Conservation (phyloP, 768 basidiomycete species). For the Scleroderma citrinum region DNA sequence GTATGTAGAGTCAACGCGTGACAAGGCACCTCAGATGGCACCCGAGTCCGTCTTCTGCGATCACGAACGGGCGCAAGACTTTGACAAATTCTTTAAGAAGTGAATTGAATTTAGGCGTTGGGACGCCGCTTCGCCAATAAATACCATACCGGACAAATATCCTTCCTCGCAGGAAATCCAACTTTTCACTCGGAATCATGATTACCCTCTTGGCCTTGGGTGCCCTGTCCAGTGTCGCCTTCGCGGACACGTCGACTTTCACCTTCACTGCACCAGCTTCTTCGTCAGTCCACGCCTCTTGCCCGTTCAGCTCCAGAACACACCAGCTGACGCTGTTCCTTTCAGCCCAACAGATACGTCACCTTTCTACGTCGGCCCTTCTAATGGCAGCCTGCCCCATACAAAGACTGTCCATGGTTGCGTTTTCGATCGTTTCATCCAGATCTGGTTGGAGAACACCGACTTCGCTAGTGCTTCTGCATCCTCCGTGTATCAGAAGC, state of each 20-base stretch:
- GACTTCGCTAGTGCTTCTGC: conserved; percentile 35
- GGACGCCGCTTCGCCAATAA: too few species aligned
- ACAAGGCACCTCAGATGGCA: too few species aligned
- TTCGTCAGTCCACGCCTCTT: conserved; percentile 12
- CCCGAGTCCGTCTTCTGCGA: too few species aligned
- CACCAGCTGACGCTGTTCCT: background rate
- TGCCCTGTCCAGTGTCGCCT: background rate
- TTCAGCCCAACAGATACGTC: conserved; percentile 24
- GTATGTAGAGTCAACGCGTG: too few species aligned
- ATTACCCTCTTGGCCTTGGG: background rate
- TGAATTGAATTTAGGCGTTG: too few species aligned
- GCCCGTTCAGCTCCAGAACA: background rate
- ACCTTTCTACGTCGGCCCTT: conserved; percentile 36
- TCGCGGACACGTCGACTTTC: conserved; percentile 1
- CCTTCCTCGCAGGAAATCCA: too few species aligned
- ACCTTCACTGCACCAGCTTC: conserved; percentile 27
- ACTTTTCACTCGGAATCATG: background rate
- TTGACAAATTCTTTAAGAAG: too few species aligned
- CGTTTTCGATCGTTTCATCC: conserved; percentile 43
- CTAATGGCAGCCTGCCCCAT: conserved; percentile 39
- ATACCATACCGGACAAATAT: too few species aligned
- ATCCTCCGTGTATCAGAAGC: conserved; percentile 25
- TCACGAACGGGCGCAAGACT: too few species aligned
- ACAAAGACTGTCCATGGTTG: conserved; percentile 33
- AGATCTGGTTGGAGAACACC: conserved; percentile 63